phyloP scores from a whole-genome alignment of 2,329 filamentous ascomycete genomes.

The Stagonosporopsis vannaccii region DNA sequence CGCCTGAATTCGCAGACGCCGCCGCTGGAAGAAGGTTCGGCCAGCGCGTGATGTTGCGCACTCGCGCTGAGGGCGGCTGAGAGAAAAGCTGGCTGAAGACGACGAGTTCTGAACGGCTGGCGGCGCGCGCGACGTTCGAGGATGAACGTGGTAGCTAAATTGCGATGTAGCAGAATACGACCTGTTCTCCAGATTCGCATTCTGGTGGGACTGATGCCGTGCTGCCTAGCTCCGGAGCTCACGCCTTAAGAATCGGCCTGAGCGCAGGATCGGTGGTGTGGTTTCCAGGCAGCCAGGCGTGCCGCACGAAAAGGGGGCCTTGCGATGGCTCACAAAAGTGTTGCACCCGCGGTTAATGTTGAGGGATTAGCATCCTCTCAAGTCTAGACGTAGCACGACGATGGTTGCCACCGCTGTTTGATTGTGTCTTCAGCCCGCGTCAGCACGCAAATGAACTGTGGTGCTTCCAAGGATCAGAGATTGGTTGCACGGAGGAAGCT shows the following conservation, averaged over 20 bases:
- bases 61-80: conserved; percentile 4
- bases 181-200: conserved; percentile 21
- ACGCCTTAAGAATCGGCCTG: neutral
- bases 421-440: conserved; percentile 5
- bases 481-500: neutral
- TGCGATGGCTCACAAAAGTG: neutral
- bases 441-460: conserved; percentile 16
- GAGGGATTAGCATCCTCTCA: conserved; percentile 2
- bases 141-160: conserved; percentile 4
- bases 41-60: conserved; percentile 3
- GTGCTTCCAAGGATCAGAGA: conserved; percentile 1
- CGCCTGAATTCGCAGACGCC: conserved; percentile 8
- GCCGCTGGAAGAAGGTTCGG: conserved; percentile 1
- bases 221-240: conserved; percentile 11
- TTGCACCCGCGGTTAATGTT: conserved; percentile 2
- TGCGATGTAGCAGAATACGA: conserved; percentile 13
- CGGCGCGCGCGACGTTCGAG: neutral
- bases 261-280: conserved; percentile 7
- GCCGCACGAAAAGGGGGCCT: conserved; percentile 5
- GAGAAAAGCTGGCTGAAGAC: neutral
- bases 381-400: conserved; percentile 10
- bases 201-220: conserved; percentile 16
- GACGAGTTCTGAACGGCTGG: neutral
- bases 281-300: conserved; percentile 11
- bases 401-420: conserved; percentile 3